phyloP scores from a whole-genome alignment of 139 green algal genomes.

The Auxenochlorella pyrenoidosa region DNA sequence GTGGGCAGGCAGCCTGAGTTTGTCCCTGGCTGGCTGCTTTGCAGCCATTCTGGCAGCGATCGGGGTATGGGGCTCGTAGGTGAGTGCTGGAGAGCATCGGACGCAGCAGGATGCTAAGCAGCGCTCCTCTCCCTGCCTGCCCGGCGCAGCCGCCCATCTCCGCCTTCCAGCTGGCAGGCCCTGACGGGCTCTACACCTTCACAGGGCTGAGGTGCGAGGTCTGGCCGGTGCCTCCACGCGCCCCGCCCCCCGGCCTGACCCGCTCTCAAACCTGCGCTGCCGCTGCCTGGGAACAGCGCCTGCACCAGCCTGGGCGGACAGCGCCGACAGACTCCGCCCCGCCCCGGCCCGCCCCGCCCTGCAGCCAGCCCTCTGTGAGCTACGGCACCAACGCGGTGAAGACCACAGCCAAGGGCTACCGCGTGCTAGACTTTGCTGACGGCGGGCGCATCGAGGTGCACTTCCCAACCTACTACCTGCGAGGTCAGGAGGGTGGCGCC shows the following conservation, averaged over 20 bases:
- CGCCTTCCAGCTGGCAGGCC: slow-evolving; percentile 81
- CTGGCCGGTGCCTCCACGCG: background rate
- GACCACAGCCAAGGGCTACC: slow-evolving; percentile 73
- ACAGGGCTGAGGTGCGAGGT: slow-evolving; percentile 46
- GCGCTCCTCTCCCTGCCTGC: too few relatives aligned
- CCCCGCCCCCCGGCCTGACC: background rate
- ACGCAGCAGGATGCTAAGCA: slow-evolving; percentile 22
- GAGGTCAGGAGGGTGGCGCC: slow-evolving; percentile 20
- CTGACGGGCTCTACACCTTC: slow-evolving; percentile 67
- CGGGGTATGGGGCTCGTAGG: too few relatives aligned
- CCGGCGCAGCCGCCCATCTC: slow-evolving; percentile 66
- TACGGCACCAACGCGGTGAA: slow-evolving; percentile 79
- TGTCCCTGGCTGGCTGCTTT: too few relatives aligned
- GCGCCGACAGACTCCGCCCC: too few relatives aligned
- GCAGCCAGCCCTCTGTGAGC: slow-evolving; percentile 75
- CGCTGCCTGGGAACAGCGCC: background rate
- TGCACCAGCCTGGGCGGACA: too few relatives aligned
- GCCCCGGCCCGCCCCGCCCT: background rate
- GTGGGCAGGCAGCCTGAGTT: too few relatives aligned
- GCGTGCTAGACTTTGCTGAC: slow-evolving; percentile 73
- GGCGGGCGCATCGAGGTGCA: slow-evolving; percentile 70
- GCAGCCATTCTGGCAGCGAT: too few relatives aligned
- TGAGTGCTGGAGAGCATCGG: slow-evolving; percentile 42
- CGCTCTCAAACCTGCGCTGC: background rate
- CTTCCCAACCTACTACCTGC: slow-evolving; percentile 77